Base-by-base conservation (phyloP, 2,329 filamentous ascomycete genomes). In the Blastomyces emzantsi region DNA sequence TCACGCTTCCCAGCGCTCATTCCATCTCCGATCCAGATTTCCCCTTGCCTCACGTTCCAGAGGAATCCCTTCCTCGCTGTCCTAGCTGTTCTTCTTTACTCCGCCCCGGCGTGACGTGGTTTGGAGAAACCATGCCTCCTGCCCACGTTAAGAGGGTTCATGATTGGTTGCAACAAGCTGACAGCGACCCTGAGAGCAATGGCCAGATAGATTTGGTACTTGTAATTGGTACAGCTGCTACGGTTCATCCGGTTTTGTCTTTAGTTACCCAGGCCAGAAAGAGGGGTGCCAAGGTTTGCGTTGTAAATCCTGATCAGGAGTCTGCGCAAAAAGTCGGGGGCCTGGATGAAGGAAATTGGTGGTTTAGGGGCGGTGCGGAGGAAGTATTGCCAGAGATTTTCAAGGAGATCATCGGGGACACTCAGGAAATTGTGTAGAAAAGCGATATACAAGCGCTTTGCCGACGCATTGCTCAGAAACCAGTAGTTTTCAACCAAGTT, bases 281-380 rank as follows among this genome's bases (percentile, higher is more conserved):
- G 17, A 52, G 22, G 33, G 60, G 47, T 17, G 60, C 60, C 36
- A 41, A 30, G 54, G 60, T 61, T n/a, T 54, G 60, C 30, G 30
- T 54, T 22, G 47, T 61, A 5, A 61, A 61, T 36, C 60, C 60
- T 6, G 60, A 54, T 15, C 45, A 19, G 30, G n/a, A 28, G 9
- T 52, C 60, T 19, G 60, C 49, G 28, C 47, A 61, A 19, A 52
- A 52, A 11, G 49, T 61, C 1, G 60, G 60, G 3, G 60, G 60
- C 17, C 3, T 61, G 25, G 60, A 61, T 17, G 60, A 61, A 43
- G 47, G 36, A 36, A 55, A 61, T 30, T 61, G 60, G 45, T 61
- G 47, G 60, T 61, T 61, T 36, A 36, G 36, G 19, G 60, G 60
- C 2, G 49, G 49, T 13, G 60, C 60, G 4, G 60, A 54, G 28